Conservation (phyloP, 1,139 yeast genomes). For the Kluyveromyces sp. region DNA sequence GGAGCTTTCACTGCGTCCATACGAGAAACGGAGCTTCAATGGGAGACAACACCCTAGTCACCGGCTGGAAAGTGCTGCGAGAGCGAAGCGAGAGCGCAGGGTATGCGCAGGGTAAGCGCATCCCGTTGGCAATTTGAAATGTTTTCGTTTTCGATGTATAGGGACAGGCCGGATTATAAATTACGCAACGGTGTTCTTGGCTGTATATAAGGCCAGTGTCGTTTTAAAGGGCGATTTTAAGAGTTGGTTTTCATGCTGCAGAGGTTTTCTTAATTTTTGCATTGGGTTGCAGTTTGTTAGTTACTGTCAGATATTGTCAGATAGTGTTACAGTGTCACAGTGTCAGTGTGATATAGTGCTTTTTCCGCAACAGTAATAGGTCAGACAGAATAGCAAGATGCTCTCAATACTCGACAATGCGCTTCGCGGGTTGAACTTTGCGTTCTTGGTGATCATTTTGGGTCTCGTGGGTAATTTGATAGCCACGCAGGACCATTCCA, state of each 20-base stretch:
- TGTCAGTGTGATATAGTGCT: too few relatives aligned
- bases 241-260: too few relatives aligned
- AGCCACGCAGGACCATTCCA: slow-evolving; percentile 44
- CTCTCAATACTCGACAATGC: slow-evolving; percentile 57
- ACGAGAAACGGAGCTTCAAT: not conserved
- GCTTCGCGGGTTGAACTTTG: slow-evolving; percentile 67
- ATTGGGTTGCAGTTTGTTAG: too few relatives aligned
- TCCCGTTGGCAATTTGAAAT: too few relatives aligned
- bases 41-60: not conserved
- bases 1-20: too few relatives aligned
- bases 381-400: slow-evolving; percentile 18
- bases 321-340: too few relatives aligned
- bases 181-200: not conserved
- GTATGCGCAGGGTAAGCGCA: too few relatives aligned
- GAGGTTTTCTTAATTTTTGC: too few relatives aligned
- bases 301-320: too few relatives aligned
- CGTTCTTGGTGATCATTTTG: slow-evolving; percentile 66
- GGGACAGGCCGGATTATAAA: not conserved
- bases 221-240: not conserved
- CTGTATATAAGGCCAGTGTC: not conserved
- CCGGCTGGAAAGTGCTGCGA: too few relatives aligned
- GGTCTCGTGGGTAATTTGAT: slow-evolving; percentile 85
- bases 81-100: too few relatives aligned
- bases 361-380: too few relatives aligned
- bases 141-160: not conserved